phyloP scores from a whole-genome alignment of 768 basidiomycete species.

The Candolleomyces efflorescens region DNA sequence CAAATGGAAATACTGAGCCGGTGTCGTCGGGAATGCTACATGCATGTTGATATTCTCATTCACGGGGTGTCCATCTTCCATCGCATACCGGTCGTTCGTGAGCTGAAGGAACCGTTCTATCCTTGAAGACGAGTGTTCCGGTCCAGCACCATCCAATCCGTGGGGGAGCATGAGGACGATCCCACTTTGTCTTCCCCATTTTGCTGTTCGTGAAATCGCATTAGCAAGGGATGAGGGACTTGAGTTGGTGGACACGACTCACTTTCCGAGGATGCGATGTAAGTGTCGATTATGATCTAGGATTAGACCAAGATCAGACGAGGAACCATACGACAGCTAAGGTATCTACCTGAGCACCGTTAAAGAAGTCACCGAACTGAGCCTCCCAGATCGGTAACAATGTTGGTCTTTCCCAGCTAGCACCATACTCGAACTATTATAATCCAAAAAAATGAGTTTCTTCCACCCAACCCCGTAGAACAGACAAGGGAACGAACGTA shows the following conservation, averaged over 20 bases:
- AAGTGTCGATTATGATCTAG: constrained; percentile 81
- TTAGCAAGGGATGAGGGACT: no score
- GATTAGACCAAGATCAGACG: neutral
- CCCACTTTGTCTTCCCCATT: constrained; percentile 92
- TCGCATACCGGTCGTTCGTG: constrained; percentile 63
- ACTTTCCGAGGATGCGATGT: constrained; percentile 83
- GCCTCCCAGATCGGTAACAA: constrained; percentile 90
- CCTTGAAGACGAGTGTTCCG: constrained; percentile 87
- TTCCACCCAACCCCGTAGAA: neutral
- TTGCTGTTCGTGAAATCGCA: no score
- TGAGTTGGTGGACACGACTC: constrained; percentile 20
- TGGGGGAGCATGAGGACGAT: constrained; percentile 85
- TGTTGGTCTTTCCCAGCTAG: constrained; percentile 83
- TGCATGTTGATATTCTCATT: constrained; percentile 73
- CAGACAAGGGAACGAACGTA: constrained; percentile 40
- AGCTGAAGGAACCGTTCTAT: constrained; percentile 91
- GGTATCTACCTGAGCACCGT: constrained; percentile 58
- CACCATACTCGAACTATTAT: constrained; percentile 84
- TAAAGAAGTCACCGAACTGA: constrained; percentile 95
- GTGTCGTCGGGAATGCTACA: constrained; percentile 81
- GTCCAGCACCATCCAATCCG: constrained; percentile 89
- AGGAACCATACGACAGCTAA: neutral
- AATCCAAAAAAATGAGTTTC: neutral
- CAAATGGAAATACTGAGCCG: constrained; percentile 91
- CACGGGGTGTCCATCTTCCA: constrained; percentile 20